Percentiles rank a stretch among this genome's conserved stretches.
These are phyloP conservation scores for Sphagnum magellanicum DNA, from an alignment of 228 moss, liverwort and hornwort genomes.

Conservation along the genomic window DNA sequence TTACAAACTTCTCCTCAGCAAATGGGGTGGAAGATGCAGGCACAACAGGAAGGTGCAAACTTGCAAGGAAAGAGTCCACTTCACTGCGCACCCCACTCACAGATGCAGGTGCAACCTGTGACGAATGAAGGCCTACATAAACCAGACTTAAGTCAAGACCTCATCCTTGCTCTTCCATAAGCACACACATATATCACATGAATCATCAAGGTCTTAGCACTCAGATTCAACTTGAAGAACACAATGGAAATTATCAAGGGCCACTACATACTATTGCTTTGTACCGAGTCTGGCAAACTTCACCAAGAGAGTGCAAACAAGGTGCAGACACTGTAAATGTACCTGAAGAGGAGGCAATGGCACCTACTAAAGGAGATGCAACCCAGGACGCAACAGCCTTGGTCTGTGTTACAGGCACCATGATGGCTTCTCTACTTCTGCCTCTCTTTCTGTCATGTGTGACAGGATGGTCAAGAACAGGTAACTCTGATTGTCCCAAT, in stretches of 20 bases:
- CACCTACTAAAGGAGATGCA: constrained; percentile 15
- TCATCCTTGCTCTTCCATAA: background rate
- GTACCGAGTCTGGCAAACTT: background rate
- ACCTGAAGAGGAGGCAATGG: constrained; percentile 15
- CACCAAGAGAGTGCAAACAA: background rate
- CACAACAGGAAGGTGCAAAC: constrained; percentile 53
- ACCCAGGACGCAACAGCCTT: constrained; percentile 9
- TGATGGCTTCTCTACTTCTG: constrained; percentile 12
- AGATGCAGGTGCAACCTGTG: constrained; percentile 5
- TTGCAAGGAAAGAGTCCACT: constrained; percentile 69
- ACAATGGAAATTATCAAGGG: background rate
- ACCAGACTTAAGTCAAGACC: background rate
- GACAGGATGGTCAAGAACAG: constrained; percentile 9
- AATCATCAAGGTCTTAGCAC: background rate
- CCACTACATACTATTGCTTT: background rate
- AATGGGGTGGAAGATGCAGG: constrained; percentile 16
- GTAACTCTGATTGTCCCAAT: constrained; percentile 6
- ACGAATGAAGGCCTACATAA: constrained; percentile 12
- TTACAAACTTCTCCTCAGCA: constrained; percentile 47
- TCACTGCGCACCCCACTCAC: constrained; percentile 16
- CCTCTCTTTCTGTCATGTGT: constrained; percentile 15
- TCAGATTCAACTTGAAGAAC: background rate
- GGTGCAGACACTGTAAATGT: background rate
- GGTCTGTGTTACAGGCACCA: constrained; percentile 4
- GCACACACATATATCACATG: background rate